phyloP scores from a whole-genome alignment of 768 basidiomycete genomes.

The Candolleomyces eurysporus region DNA sequence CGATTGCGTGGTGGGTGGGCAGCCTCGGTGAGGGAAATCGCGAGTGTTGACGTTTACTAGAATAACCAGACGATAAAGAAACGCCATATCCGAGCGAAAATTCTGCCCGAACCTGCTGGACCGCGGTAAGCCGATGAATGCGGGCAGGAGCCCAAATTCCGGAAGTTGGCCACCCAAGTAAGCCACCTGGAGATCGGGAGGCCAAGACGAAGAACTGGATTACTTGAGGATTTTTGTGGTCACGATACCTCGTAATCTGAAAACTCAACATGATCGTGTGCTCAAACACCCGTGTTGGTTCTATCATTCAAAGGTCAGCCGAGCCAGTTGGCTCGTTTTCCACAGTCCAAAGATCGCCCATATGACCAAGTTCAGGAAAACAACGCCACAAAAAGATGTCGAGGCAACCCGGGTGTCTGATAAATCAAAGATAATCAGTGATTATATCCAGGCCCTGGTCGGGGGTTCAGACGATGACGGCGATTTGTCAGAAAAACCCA shows the following conservation, averaged over 20 bases:
- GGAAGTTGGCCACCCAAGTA: background rate
- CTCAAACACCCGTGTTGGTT: background rate
- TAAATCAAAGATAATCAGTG: too few relatives aligned
- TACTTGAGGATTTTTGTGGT: background rate
- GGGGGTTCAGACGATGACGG: background rate
- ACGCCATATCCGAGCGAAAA: background rate
- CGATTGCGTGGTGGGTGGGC: too few relatives aligned
- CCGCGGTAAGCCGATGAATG: background rate
- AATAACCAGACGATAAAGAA: background rate
- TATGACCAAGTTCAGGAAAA: background rate
- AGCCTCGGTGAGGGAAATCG: too few relatives aligned
- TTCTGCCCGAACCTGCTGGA: conserved; percentile 2
- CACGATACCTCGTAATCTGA: background rate
- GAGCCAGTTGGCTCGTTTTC: background rate
- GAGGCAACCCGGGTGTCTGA: background rate
- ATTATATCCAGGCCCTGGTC: background rate
- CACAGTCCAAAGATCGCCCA: background rate
- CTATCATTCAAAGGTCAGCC: background rate
- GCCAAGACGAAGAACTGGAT: background rate
- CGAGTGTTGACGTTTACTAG: too few relatives aligned
- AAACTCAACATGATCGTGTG: too few relatives aligned
- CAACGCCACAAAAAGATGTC: background rate
- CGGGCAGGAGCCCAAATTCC: background rate
- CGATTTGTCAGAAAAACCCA: background rate
- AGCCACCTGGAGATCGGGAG: background rate